Percentiles rank a stretch among this genome's conserved stretches.
Conservation (phyloP, 2,329 filamentous ascomycete species). For the Pseudogymnoascus sp. region DNA sequence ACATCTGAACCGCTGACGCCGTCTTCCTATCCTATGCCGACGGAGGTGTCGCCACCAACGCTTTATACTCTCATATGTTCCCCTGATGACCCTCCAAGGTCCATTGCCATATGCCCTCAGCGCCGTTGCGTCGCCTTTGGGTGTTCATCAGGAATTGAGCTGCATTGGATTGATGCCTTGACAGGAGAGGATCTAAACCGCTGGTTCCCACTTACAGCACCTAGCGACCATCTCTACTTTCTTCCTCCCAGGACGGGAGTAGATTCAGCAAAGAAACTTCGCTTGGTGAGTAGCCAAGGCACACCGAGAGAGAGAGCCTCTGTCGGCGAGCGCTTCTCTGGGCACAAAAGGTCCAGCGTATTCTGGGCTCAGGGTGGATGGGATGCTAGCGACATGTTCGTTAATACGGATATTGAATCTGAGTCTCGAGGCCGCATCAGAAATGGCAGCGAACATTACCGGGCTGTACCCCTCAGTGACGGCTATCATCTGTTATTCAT, state of each 20-base stretch:
- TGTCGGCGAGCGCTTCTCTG: conserved; percentile 23
- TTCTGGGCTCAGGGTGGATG: conserved; percentile 21
- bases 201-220: conserved; percentile 47
- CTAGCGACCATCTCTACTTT: conserved; percentile 52
- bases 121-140: conserved; percentile 58
- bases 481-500: conserved; percentile 58
- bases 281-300: conserved; percentile 54
- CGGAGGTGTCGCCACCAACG: conserved; percentile 28
- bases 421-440: conserved; percentile 13
- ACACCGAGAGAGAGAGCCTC: conserved; percentile 31
- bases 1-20: neutral
- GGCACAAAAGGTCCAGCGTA: conserved; percentile 17
- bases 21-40: conserved; percentile 18
- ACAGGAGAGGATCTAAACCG: conserved; percentile 42
- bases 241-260: conserved; percentile 44
- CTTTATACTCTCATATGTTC: conserved; percentile 47
- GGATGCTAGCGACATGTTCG: conserved; percentile 6
- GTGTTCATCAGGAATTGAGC: conserved; percentile 52
- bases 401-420: conserved; percentile 12
- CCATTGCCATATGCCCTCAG: conserved; percentile 57
- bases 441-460: conserved; percentile 47
- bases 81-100: conserved; percentile 54
- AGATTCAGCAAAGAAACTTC: conserved; percentile 48
- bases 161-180: conserved; percentile 48
- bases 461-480: conserved; percentile 56